Evolutionary conservation across 768 basidiomycete species (phyloP), one percentile per base, ranked within the genome.

Genomic region (Trametes cubensis): DNA sequence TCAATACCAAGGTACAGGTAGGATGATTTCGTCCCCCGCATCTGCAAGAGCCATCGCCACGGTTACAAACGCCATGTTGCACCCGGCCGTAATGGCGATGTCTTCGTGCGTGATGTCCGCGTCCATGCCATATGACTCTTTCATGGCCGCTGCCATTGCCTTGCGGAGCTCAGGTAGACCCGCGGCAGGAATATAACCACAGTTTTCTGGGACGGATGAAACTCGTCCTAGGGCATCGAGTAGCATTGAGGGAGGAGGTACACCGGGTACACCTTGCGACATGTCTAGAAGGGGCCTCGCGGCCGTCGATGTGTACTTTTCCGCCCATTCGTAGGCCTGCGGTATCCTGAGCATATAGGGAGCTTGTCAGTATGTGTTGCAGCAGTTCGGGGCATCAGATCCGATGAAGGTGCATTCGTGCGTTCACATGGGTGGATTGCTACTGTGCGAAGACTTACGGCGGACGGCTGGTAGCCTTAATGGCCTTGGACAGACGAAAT

Each of bases 221-320:
- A 82, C 78, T 10, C 69, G 68, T 0, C 75, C 78, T 1, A 93
- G 70, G 0, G 83, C 80, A 0, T 79, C 68, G 38, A 85, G 79
- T 6, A 71, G 52, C 2, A 20, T 28, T 2, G 75, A 69, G 2
- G 87, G 83, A 0, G 92, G 92, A 0, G 86, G 83, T 0, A 76
- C 77, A 6, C 87, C 86, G 0, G 92, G 92, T 0, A 86, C 85
- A 42, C 92, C 88, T 73, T 92, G 90, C 1, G 87, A 86, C 78
- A 92, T 85, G 67, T 84, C 81, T n/a, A 92, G 78, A 2, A 92
- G 74, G 0, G 84, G 85, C 10, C 78, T 76, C 23, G 61, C 68
- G 0, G 76, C 69, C 0, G 80, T 79, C 0, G 79, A 68, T 5
- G 64, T 65, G 71, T 84, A 87, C 14, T 73, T 66, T 21, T 69